phyloP scores from a whole-genome alignment of 1,139 yeast species.

The Casaregolazyma suthepensis region DNA sequence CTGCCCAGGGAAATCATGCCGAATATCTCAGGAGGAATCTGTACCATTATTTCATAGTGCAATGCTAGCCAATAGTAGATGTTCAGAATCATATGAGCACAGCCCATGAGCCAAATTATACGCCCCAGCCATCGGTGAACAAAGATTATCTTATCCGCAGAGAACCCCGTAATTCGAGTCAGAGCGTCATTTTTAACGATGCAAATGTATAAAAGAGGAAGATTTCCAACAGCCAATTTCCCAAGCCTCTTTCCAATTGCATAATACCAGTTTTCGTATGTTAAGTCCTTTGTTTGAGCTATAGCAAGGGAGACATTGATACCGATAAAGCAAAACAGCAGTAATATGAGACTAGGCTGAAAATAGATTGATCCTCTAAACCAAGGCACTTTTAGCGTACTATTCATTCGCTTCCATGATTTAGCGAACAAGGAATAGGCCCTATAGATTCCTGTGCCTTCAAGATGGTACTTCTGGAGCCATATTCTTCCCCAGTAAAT shows the following conservation, averaged over 20 bases:
- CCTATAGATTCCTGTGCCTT: not conserved
- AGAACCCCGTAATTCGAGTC: constrained; percentile 40
- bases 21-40: constrained; percentile 47
- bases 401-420: constrained; percentile 22
- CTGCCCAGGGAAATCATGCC: constrained; percentile 44
- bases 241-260: constrained; percentile 43
- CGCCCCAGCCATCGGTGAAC: constrained; percentile 46
- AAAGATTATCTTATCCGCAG: constrained; percentile 38
- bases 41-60: constrained; percentile 38
- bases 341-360: constrained; percentile 40
- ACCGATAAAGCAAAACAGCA: constrained; percentile 30
- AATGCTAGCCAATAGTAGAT: constrained; percentile 40
- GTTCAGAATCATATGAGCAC: constrained; percentile 36
- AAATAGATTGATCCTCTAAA: constrained; percentile 24
- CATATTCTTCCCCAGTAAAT: constrained; percentile 41
- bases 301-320: constrained; percentile 27
- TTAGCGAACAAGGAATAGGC: not conserved
- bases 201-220: constrained; percentile 38
- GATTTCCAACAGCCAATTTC: constrained; percentile 39
- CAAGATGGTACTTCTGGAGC: constrained; percentile 15
- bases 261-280: constrained; percentile 38
- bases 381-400: not conserved
- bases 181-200: constrained; percentile 40
- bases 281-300: constrained; percentile 36
- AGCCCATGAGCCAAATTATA: constrained; percentile 37